phyloP scores from a whole-genome alignment of 345 rosid genomes.

The Citrus trifoliata region DNA sequence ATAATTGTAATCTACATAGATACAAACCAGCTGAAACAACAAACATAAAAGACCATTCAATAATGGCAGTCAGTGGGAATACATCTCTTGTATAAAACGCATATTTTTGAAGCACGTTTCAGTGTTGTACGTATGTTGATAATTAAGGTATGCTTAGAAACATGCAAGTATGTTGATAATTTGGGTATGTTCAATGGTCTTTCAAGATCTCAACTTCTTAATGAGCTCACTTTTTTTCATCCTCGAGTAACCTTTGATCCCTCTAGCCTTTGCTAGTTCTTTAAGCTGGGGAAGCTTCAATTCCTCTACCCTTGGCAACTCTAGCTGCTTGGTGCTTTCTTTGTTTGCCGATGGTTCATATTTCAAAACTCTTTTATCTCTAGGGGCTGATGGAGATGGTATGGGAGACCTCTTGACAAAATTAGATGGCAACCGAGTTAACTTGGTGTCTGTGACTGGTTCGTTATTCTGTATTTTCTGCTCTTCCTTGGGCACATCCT shows the following conservation, averaged over 20 bases:
- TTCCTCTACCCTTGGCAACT: constrained; percentile 31
- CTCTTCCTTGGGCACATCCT: constrained; percentile 9
- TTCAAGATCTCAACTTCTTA: constrained; percentile 35
- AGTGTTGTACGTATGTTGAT: background rate
- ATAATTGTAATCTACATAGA: no score
- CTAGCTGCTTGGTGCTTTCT: background rate
- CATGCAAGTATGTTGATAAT: background rate
- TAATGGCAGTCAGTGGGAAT: background rate
- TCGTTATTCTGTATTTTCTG: background rate
- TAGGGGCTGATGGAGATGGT: constrained; percentile 25
- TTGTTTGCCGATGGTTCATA: constrained; percentile 1
- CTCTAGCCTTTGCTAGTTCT: constrained; percentile 61
- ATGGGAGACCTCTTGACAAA: constrained; percentile 43
- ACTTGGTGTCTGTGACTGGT: constrained; percentile 4
- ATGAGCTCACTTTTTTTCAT: constrained; percentile 59
- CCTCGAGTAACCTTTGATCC: constrained; percentile 62
- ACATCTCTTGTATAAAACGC: background rate
- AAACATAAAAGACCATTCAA: background rate
- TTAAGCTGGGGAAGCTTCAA: constrained; percentile 68
- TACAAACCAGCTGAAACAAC: background rate
- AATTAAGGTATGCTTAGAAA: background rate
- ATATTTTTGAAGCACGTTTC: background rate
- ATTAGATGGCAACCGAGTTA: constrained; percentile 38
- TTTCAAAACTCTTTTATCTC: constrained; percentile 19
- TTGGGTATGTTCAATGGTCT: background rate